phyloP scores from a whole-genome alignment of 305 asterid species.

The Fraxinus sp. region DNA sequence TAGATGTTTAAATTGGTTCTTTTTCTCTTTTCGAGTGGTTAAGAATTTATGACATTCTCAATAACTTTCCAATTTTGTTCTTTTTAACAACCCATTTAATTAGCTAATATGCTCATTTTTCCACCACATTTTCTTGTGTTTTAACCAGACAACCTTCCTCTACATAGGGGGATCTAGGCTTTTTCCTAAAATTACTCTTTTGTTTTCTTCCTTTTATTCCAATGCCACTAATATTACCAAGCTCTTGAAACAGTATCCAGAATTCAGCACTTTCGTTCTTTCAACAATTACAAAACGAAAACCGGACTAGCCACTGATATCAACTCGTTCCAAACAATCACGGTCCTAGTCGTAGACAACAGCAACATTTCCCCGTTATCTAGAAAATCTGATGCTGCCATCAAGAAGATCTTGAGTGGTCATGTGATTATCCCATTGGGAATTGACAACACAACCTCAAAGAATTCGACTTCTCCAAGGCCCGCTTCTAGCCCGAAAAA shows the following conservation, averaged over 20 bases:
- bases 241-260: conserved; percentile 37
- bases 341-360: conserved; percentile 55
- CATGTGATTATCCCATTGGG: conserved; percentile 53
- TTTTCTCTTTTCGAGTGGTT: not conserved
- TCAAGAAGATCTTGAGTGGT: conserved; percentile 39
- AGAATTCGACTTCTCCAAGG: conserved; percentile 1
- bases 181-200: conserved; percentile 30
- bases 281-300: conserved; percentile 55
- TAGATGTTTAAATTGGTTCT: not conserved
- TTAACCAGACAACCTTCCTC: conserved; percentile 40
- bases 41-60: not conserved
- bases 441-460: conserved; percentile 25
- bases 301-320: conserved; percentile 43
- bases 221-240: conserved; percentile 56
- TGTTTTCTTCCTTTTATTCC: conserved; percentile 32
- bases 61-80: conserved; percentile 4
- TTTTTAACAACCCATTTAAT: conserved; percentile 26
- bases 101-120: conserved; percentile 23
- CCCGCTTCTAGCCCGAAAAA: conserved; percentile 28
- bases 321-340: conserved; percentile 49
- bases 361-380: conserved; percentile 37
- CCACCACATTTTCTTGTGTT: conserved; percentile 29
- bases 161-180: conserved; percentile 34
- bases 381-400: conserved; percentile 22
- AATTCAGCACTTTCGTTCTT: conserved; percentile 36